Base-by-base conservation (phyloP, 2,329 filamentous ascomycete genomes). In the Paraphaeosphaeria minitans region DNA sequence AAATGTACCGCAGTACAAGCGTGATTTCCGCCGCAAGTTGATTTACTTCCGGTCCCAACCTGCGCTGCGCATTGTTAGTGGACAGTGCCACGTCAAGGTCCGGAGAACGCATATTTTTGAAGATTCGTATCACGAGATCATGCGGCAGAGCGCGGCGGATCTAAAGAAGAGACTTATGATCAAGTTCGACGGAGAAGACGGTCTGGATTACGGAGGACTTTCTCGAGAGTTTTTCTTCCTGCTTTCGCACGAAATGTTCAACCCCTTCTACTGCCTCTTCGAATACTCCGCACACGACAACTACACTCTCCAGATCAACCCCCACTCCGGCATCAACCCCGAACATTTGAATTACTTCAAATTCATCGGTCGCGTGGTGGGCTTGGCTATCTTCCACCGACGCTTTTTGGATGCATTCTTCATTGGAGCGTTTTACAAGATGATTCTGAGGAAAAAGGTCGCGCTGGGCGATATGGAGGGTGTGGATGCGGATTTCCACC, bases 331-430 rank as follows among this genome's bases (percentile, higher is more conserved):
- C 65, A 98, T 99, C 80, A 99, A 99, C 79, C 95, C 95, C 0
- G 95, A 99, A 80, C 95, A 99, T 86, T 83, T 99, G 72, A 98
- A 97, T 77, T 99, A 98, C 82, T 99, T 99, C 87, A 98, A 97
- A 79, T 99, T 99, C 75, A 99, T 99, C 72, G 95, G 95, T 50
- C 92, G 95, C 60, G 95, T 99, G 29, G 95, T 99, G 59, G 95
- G 95, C 60, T 80, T 99, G 68, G 94, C 95, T 61, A 99, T 99
- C 73, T 99, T 99, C 88, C 95, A 99, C 79, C 87, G 95, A 58
- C 89, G 95, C 52, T 99, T 99, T 85, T 82, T 99, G 64, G 95
- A 99, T 76, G 96, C 95, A 35, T 99, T 99, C 84, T 99, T 99
- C 79, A 98, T 99, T 74, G 95, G 95, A 50, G 95, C 95, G 31